These are phyloP conservation scores for Scheffersomyces stipitis DNA, from an alignment of 805 yeast genomes.

Conservation along the genomic window DNA sequence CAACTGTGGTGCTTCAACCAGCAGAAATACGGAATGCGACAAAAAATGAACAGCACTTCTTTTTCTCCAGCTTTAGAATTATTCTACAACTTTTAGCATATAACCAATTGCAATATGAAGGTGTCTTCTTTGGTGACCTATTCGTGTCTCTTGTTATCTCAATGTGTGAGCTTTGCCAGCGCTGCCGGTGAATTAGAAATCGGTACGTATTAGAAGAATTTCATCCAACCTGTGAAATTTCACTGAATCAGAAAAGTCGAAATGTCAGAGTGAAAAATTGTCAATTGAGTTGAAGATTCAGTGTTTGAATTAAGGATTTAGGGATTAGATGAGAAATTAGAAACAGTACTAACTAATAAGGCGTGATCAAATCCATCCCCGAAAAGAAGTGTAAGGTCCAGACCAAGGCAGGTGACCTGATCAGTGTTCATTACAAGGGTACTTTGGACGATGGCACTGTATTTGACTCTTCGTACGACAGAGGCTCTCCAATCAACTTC, in stretches of 20 bases:
- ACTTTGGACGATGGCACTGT: conserved; percentile 61
- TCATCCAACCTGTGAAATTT: too few relatives aligned
- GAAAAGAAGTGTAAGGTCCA: conserved; percentile 53
- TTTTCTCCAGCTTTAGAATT: too few relatives aligned
- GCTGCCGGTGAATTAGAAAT: conserved; percentile 19
- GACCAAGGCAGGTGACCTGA: conserved; percentile 64
- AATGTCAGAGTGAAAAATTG: too few relatives aligned
- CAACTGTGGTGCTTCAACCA: too few relatives aligned
- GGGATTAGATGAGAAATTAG: neutral
- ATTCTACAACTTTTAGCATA: too few relatives aligned
- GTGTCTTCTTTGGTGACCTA: neutral
- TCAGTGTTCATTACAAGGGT: conserved; percentile 82
- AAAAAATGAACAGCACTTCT: too few relatives aligned
- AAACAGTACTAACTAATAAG: conserved; percentile 1
- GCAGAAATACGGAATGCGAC: too few relatives aligned
- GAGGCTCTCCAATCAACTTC: conserved; percentile 70
- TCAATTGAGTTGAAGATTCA: neutral
- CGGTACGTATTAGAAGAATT: conserved; percentile 18
- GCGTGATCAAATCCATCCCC: conserved; percentile 42
- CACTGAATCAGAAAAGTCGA: too few relatives aligned
- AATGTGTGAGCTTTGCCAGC: neutral
- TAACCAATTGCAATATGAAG: neutral
- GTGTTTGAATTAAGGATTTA: neutral
- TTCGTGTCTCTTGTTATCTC: neutral
- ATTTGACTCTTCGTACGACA: conserved; percentile 70